phyloP scores from a whole-genome alignment of 139 green algal genomes.

The Haematococcus sp. region DNA sequence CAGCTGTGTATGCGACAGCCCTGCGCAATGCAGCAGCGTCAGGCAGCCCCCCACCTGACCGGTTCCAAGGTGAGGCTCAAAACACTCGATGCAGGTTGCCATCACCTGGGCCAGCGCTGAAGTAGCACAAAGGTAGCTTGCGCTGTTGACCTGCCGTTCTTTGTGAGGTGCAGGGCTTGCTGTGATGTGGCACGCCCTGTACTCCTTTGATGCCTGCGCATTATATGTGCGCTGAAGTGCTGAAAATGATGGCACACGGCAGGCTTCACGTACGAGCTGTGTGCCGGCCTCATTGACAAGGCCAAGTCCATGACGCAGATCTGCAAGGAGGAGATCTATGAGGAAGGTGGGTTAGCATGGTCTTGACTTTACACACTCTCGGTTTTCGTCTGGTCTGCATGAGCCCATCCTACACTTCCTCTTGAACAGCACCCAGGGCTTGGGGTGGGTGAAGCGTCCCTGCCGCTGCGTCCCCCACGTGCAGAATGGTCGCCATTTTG shows the following conservation, averaged over 20 bases:
- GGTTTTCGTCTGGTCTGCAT: no score
- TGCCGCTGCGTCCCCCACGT: background rate
- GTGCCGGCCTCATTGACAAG: constrained; percentile 89
- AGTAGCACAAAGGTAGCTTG: no score
- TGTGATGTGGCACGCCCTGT: no score
- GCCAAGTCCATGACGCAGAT: constrained; percentile 52
- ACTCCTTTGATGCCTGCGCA: no score
- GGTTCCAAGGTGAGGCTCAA: constrained; percentile 26
- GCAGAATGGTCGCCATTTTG: no score
- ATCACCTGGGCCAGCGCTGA: no score
- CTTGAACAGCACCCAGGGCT: no score
- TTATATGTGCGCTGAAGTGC: background rate
- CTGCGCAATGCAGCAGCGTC: constrained; percentile 30
- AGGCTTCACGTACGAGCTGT: constrained; percentile 90
- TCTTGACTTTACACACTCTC: background rate
- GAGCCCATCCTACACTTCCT: no score
- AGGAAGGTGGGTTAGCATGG: constrained; percentile 16
- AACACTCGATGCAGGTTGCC: no score
- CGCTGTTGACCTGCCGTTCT: no score
- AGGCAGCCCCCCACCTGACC: constrained; percentile 21
- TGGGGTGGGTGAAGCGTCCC: no score
- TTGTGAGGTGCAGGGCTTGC: no score
- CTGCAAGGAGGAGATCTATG: constrained; percentile 51
- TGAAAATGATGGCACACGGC: constrained; percentile 6
- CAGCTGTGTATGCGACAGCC: constrained; percentile 58